Base-by-base conservation (phyloP, 768 basidiomycete species). In the Podaxis sp. region DNA sequence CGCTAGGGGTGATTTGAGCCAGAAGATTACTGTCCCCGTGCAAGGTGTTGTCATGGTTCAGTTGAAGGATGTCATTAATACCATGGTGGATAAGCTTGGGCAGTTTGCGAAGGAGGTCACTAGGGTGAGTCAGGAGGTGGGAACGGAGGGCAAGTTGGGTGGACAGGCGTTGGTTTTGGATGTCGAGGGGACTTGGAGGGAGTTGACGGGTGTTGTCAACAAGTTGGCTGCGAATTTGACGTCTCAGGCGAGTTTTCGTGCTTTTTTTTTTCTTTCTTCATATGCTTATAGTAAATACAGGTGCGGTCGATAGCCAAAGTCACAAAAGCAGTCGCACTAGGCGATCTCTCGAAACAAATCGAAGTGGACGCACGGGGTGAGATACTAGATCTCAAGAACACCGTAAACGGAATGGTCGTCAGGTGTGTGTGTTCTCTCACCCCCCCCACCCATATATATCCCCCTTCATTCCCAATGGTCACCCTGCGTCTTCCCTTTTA, bases 21-120 rank as follows among this genome's bases (percentile, higher is more conserved):
- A 90, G 71, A 88, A 87, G 74, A 89, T 91, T 57, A 87, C 86
- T 12, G 88, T 89, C 6, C 83, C 83, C 13, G 89, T 89, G 3
- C 85, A 90, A 66, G 88, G 88, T 61, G 81, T 82, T 37, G 86
- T 88, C 41, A 89, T 91, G 89, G 82, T 85, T 1, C 87, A 91
- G 71, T 80, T 91, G 65, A 90, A 90, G 73, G 88, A 86, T 63
- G 84, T 85, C 63, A 87, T 89, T 72, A 89, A 89, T 62, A 80
- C 79, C 3, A 87, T 87, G 85, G 66, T 68, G n/a, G 81, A 82
- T 66, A 82, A 82, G 64, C 80, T 98, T 29, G 87, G 90, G 61
- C 89, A 91, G 69, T 96, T 98, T 74, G 94, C 96, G 38, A 88
- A 89, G 71, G 93, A 95, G 73, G 93, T 95, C 40, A 94, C 93